Base-by-base conservation (phyloP, 768 basidiomycete species). In the Fomitopsis serialis region DNA sequence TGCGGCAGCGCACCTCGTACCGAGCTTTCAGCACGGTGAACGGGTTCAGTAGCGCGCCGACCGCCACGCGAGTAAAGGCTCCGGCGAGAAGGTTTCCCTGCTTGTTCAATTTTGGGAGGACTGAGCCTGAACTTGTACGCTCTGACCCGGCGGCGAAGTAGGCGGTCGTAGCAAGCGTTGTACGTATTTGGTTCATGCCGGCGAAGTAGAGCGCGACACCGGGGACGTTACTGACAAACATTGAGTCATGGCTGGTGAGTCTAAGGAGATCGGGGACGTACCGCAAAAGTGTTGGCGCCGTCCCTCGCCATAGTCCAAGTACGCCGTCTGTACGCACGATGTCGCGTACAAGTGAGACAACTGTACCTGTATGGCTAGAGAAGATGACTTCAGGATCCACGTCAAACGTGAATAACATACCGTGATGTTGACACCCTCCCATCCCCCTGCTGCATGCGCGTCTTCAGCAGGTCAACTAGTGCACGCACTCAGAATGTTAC, bases 201-300 rank as follows among this genome's bases (percentile, higher is more conserved):
- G 94, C 92, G 75, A 97, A 89, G 73, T 98, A 98, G 46, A 94
- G 68, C 2, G 94, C 92, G 19, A 97, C 89, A 3, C 95, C 95
- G 1, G 95, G 95, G 3, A 97, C 83, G 64, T 96, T 97, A 53
- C 94, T 94, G 57, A 32, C n/a, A 21, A n/a, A 11, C 13, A 25
- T 11, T 6, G 29, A 32, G 5, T 5, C 29, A 11, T 11, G n/a
- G 29, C 11, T 32, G 48, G 45, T 17, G 45, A 12, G 47, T 42
- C 22, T 36, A 42, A 21, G 32, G 36, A 23, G 4, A n/a, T 19
- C 44, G 29, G 43, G 11, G n/a, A 54, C 69, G 21, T 59, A 82
- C 92, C 93, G 77, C 19, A 81, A 68, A 12, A 97, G 72, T 1
- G 93, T 91, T 6, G 93, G 85, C 6, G 75, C 71, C 0, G 95